Evolutionary conservation across 495 filamentous ascomycete genomes (phyloP), one percentile per base, ranked within the genome.

Genomic region (Neurospora cerealis): DNA sequence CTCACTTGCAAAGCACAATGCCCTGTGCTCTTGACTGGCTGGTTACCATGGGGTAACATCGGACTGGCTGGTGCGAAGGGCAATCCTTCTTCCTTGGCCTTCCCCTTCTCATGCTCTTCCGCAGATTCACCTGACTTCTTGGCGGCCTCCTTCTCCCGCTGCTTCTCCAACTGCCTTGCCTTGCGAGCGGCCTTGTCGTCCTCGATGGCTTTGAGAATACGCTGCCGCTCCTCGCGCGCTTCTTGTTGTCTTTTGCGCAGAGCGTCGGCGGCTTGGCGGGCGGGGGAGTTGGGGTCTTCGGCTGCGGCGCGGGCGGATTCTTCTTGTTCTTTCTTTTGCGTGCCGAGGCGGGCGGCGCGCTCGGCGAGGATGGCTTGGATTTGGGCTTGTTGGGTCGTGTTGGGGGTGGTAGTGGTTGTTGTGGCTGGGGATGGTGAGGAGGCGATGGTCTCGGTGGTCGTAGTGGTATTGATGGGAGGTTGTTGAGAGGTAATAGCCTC

Each of bases 1-100:
- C 95, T 90, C 48, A 97, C 88, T 77, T 96, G 94, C 7, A 98
- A 81, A 15, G 91, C 88, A 75, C 87, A 92, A 71, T 85, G 82
- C n/a, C 74, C 71, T 0, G 72, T 72, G 11, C 77, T 71, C 1
- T 62, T 15, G 13, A 62, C 11, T 0, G 54, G 54, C 13, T 62
- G 54, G 54, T 62, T 62, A 7, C 54, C 54, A 24, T 24, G 54
- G 0, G 79, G 74, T 4, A 69, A 71, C 34, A 71, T 28, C 19
- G 69, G 70, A 62, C 76, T 82, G 4, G 78, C 72, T 4, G 75
- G 72, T 0, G 80, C 74, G 1, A 76, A 54, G 11, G 75, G 62
- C 13, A 48, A 17, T 15, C 46, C 46, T 3, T 24, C 48, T 28
- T 2, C 70, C 4, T 24, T 60, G 3, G 19, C 40, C 24, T 38